phyloP scores from a whole-genome alignment of 1,284 basidiomycete genomes.

The Takashimella tepidaria region DNA sequence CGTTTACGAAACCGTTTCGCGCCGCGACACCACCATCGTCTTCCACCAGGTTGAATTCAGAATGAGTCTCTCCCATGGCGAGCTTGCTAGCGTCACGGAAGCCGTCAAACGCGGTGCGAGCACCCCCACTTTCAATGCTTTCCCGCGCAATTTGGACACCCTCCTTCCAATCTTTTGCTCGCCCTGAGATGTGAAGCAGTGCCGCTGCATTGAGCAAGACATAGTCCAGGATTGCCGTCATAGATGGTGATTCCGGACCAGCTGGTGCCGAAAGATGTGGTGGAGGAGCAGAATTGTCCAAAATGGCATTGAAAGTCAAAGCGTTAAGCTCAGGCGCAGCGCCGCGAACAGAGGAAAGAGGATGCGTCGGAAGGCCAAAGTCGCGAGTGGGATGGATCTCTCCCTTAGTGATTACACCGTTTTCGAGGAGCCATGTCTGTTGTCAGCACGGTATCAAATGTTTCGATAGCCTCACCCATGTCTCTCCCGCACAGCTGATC shows the following conservation, averaged over 20 bases:
- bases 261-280: constrained; percentile 40
- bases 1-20: constrained; percentile 46
- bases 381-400: constrained; percentile 50
- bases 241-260: constrained; percentile 49
- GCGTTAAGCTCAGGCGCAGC: constrained; percentile 66
- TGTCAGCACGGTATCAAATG: constrained; percentile 1
- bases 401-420: constrained; percentile 45
- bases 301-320: constrained; percentile 49
- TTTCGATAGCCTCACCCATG: constrained; percentile 54
- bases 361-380: constrained; percentile 69
- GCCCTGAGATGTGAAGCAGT: constrained; percentile 70
- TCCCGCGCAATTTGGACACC: constrained; percentile 69
- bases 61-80: constrained; percentile 41
- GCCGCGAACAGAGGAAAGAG: constrained; percentile 65
- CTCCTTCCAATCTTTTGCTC: constrained; percentile 63
- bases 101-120: constrained; percentile 63
- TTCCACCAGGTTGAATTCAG: constrained; percentile 25
- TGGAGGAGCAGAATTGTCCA: constrained; percentile 41
- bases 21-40: constrained; percentile 49
- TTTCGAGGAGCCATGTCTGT: constrained; percentile 51
- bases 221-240: constrained; percentile 68
- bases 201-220: constrained; percentile 81
- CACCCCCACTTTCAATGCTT: constrained; percentile 66
- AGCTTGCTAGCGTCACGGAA: constrained; percentile 51
- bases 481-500: constrained; percentile 88